Percentiles rank a stretch among this genome's conserved stretches.
phyloP scores from a whole-genome alignment of 202 grass and related monocot genomes.

The Panicum hallii region DNA sequence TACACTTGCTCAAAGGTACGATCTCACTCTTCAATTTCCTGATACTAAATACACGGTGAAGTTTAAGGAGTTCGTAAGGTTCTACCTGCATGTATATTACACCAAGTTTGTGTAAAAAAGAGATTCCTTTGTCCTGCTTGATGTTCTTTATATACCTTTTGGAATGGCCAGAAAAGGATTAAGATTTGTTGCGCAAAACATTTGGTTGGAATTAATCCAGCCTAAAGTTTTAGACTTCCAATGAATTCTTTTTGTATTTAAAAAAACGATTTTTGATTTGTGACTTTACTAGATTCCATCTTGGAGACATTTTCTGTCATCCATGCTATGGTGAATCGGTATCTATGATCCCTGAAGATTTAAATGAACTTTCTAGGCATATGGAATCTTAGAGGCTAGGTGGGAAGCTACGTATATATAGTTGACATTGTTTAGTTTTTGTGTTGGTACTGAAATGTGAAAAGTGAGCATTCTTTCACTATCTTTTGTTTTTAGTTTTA shows the following conservation, averaged over 20 bases:
- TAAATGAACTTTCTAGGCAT: neutral
- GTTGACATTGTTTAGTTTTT: conserved; percentile 13
- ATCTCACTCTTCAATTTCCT: conserved; percentile 11
- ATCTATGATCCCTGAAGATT: neutral
- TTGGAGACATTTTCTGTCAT: conserved; percentile 5
- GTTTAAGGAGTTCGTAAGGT: neutral
- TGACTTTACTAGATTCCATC: neutral
- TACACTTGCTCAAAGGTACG: conserved; percentile 79
- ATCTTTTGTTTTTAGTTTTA: neutral
- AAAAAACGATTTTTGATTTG: neutral
- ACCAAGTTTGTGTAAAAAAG: neutral
- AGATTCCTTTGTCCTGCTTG: neutral
- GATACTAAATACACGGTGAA: conserved; percentile 1
- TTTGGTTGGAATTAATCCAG: neutral
- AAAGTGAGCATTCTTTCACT: neutral
- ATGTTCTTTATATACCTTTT: conserved; percentile 7
- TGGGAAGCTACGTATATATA: neutral
- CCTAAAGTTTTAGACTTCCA: neutral
- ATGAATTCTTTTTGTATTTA: neutral
- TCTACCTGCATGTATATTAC: neutral
- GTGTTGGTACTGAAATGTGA: neutral
- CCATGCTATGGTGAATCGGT: neutral
- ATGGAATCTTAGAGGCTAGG: neutral
- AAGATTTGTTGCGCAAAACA: neutral
- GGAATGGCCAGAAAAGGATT: neutral